Evolutionary conservation across 1,284 basidiomycete genomes (phyloP).

Genomic region (Athelia sp.): DNA sequence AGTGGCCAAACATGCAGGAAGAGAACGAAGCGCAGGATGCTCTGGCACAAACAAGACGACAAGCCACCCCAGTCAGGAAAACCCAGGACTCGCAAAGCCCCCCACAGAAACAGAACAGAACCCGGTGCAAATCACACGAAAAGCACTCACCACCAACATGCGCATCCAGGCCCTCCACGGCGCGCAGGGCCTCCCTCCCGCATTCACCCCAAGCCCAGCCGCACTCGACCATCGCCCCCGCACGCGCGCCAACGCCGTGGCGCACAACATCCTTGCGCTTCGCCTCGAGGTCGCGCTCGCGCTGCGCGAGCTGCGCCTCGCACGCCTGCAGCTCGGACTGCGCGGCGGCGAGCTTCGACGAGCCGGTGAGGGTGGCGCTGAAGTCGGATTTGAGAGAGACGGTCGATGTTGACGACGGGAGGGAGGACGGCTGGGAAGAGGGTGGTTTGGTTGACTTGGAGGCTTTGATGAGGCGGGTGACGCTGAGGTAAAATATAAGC

Average conservation of each 20-base stretch:
- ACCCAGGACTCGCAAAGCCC: too few relatives aligned
- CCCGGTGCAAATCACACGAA: slow-evolving; percentile 5
- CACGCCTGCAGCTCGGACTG: slow-evolving; percentile 76
- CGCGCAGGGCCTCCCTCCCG: slow-evolving; percentile 51
- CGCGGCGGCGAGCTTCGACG: slow-evolving; percentile 53
- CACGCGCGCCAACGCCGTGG: slow-evolving; percentile 57
- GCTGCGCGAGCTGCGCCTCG: slow-evolving; percentile 61
- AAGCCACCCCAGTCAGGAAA: too few relatives aligned
- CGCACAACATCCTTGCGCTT: slow-evolving; percentile 46
- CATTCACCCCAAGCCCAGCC: slow-evolving; percentile 62
- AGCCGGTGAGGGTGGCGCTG: slow-evolving; percentile 22
- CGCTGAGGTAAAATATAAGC: slow-evolving; percentile 40
- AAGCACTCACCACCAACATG: not conserved
- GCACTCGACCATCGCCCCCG: slow-evolving; percentile 60
- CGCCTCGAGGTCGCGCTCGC: slow-evolving; percentile 57
- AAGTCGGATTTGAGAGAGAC: slow-evolving; percentile 26
- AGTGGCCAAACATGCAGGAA: too few relatives aligned
- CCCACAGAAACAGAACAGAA: too few relatives aligned
- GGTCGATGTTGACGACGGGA: slow-evolving; percentile 28
- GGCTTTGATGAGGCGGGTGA: slow-evolving; percentile 71
- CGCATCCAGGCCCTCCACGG: slow-evolving; percentile 9
- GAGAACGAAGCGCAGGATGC: too few relatives aligned
- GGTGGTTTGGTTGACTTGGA: slow-evolving; percentile 52
- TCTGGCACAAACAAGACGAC: too few relatives aligned
- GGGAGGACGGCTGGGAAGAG: slow-evolving; percentile 20